Percentiles rank a stretch among this genome's conserved stretches.
Evolutionary conservation across 768 basidiomycete genomes (phyloP).

Genomic region (Leccinum aurantiacum): DNA sequence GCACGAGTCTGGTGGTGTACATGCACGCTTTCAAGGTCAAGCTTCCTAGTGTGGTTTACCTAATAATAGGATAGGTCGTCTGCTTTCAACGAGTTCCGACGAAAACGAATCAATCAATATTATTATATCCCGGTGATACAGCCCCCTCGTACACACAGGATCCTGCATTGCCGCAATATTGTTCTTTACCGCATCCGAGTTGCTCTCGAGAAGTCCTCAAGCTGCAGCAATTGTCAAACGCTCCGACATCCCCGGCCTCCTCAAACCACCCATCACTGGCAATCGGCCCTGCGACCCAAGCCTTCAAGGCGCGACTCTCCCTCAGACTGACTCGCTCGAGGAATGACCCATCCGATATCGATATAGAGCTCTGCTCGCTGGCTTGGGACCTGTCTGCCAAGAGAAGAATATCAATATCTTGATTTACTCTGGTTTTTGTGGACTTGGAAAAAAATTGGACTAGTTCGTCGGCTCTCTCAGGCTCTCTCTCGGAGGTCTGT

Average conservation of each 20-base stretch:
- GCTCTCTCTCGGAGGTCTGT: not conserved
- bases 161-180: not conserved
- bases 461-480: not conserved
- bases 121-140: not conserved
- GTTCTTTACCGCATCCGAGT: not conserved
- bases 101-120: not conserved
- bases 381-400: not conserved
- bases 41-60: not conserved
- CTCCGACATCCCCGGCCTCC: not conserved
- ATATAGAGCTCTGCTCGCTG: not conserved
- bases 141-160: not conserved
- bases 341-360: not conserved
- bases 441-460: not conserved
- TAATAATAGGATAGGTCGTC: not conserved
- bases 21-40: not conserved
- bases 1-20: not conserved
- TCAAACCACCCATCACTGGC: not conserved
- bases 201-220: not conserved
- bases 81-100: not conserved
- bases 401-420: not conserved
- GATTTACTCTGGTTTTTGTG: not conserved
- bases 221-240: not conserved
- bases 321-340: not conserved
- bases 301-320: not conserved
- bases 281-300: not conserved